Evolutionary conservation across 2,329 filamentous ascomycete genomes (phyloP), one percentile per base, ranked within the genome.

Genomic region (Chrysoporthe deuterocubensis): DNA sequence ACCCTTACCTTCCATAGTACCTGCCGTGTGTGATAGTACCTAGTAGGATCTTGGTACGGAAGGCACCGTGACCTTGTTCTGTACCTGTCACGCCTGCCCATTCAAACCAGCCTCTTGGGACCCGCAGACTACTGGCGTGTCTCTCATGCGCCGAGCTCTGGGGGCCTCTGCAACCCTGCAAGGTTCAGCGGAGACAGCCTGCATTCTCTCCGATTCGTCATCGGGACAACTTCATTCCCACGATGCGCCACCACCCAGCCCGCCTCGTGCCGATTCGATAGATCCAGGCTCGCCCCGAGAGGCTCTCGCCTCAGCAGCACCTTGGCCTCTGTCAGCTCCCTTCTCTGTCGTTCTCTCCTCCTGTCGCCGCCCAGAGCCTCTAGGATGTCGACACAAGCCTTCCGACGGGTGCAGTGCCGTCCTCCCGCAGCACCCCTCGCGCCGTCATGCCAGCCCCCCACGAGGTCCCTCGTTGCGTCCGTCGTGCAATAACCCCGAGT

Each of bases 321-420:
- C 16, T 32, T 9, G 21, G 9, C 37, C 44, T 18, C 44, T 18
- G 26, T 40, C 37, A 42, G 18, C 32, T 14, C 26, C n/a, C n/a
- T 62, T 9, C 44, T 37, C 16, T 34, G 13, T 43, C 21, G 11
- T 42, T 37, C 21, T 40, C 18, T 16, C 7, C 18, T 34, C 26
- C 8, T 64, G 16, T 44, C 18, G 57, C 42, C 3, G 34, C 26
- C 26, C 16, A 21, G 9, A 34, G 50, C 50, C 54, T 57, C 48
- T 54, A 58, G 43, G 63, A 58, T 52, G 6, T 63, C 52, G 18
- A 50, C 5, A 18, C 46, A 34, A 42, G 4, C 26, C 26, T 46
- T 44, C 64, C 64, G 59, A 61, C 64, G 64, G 64, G 44, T 62
- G n/a, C 50, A 42, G n/a, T 69, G 64, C 67, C 67, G 59, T 46